These are phyloP conservation scores for Teunomyces stri DNA, from an alignment of 805 yeast species.

Conservation along the genomic window DNA sequence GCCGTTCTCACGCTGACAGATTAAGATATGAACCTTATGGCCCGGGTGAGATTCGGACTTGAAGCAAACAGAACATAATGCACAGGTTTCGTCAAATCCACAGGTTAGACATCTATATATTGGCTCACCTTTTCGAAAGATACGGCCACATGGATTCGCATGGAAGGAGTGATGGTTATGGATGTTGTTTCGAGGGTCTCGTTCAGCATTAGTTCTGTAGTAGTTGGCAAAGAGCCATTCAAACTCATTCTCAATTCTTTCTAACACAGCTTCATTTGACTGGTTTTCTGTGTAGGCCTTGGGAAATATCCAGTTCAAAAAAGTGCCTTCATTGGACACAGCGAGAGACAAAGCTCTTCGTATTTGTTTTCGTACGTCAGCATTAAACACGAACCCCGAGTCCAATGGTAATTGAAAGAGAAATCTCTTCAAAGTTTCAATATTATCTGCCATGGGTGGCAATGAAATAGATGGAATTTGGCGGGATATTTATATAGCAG, in stretches of 20 bases:
- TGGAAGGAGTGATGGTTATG: slow-evolving; percentile 45
- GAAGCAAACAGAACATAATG: slow-evolving; percentile 75
- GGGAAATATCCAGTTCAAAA: slow-evolving; percentile 41
- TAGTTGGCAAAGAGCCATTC: slow-evolving; percentile 35
- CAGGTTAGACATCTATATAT: slow-evolving; percentile 74
- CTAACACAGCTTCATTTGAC: neutral
- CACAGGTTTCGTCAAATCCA: slow-evolving; percentile 81
- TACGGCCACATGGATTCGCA: slow-evolving; percentile 68
- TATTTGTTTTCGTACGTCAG: slow-evolving; percentile 27
- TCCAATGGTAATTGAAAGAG: slow-evolving; percentile 38
- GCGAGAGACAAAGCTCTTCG: slow-evolving; percentile 44
- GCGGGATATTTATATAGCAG: neutral
- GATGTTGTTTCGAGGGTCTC: slow-evolving; percentile 17
- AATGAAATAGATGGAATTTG: neutral
- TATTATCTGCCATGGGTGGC: slow-evolving; percentile 4
- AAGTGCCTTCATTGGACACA: slow-evolving; percentile 41
- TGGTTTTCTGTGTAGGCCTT: slow-evolving; percentile 13
- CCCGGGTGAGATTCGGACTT: slow-evolving; percentile 66
- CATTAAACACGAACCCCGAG: slow-evolving; percentile 28
- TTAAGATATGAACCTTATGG: slow-evolving; percentile 65
- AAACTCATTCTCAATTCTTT: slow-evolving; percentile 20
- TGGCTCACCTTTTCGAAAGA: slow-evolving; percentile 76
- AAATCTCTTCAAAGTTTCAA: slow-evolving; percentile 22
- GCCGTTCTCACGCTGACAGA: slow-evolving; percentile 66
- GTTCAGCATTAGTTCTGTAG: slow-evolving; percentile 15